Conservation (phyloP, 306 rosid species). For the Morella rubra region DNA sequence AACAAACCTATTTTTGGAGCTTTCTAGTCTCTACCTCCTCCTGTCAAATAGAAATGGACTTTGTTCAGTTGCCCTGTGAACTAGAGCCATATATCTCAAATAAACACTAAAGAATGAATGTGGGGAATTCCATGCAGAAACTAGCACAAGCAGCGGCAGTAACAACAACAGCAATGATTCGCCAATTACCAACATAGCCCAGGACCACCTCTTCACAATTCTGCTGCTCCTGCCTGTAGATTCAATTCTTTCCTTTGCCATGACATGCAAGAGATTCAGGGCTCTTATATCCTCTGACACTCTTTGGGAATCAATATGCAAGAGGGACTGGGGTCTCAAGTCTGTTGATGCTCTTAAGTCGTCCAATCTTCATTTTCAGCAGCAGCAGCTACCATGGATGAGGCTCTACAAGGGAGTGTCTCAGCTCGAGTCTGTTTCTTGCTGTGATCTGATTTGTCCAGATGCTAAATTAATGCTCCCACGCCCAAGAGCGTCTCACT, state of each 20-base stretch:
- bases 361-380: slow-evolving; percentile 23
- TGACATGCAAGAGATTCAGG: slow-evolving; percentile 77
- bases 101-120: background rate
- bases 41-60: slow-evolving; percentile 19
- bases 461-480: slow-evolving; percentile 51
- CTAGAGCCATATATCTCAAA: slow-evolving; percentile 34
- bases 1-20: background rate
- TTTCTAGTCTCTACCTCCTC: slow-evolving; percentile 11
- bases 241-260: slow-evolving; percentile 66
- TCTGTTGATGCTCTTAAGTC: slow-evolving; percentile 61
- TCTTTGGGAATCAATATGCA: slow-evolving; percentile 71
- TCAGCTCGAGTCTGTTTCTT: slow-evolving; percentile 50
- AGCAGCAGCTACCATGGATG: slow-evolving; percentile 61
- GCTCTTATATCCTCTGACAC: slow-evolving; percentile 54
- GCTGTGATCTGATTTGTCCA: slow-evolving; percentile 47
- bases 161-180: slow-evolving; percentile 42
- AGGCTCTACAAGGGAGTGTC: slow-evolving; percentile 65
- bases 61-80: slow-evolving; percentile 18
- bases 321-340: slow-evolving; percentile 71
- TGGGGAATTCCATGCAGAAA: slow-evolving; percentile 46
- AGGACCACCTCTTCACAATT: slow-evolving; percentile 68
- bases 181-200: slow-evolving; percentile 57
- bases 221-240: slow-evolving; percentile 69
- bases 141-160: slow-evolving; percentile 32
- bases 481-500: slow-evolving; percentile 86